Evolutionary conservation across 352 stramenopile genomes (phyloP).

Genomic region (Elongisporangium prolatum): DNA sequence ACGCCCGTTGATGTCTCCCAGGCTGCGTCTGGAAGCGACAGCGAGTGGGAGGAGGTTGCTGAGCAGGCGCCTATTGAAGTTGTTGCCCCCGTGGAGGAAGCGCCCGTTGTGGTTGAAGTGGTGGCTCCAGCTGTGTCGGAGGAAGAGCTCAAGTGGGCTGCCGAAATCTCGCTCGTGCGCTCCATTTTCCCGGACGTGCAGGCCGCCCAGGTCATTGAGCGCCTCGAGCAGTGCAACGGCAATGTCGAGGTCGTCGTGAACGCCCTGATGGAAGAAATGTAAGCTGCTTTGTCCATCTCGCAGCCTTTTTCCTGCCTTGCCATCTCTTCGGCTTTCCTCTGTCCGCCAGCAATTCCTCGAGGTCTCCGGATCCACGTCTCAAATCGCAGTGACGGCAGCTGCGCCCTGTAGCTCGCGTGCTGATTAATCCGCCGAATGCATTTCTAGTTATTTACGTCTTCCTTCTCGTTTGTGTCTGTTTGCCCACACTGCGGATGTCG

Average conservation of each 20-base stretch:
- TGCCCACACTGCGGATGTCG: slow-evolving; percentile 33
- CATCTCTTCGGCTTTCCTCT: background rate
- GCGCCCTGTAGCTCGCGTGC: background rate
- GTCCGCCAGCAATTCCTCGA: background rate
- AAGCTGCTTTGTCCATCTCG: slow-evolving; percentile 15
- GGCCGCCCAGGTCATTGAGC: slow-evolving; percentile 37
- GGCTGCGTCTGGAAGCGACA: slow-evolving; percentile 26
- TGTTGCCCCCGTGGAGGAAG: slow-evolving; percentile 20
- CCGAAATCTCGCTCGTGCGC: slow-evolving; percentile 60
- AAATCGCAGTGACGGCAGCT: background rate
- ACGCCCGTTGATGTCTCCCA: slow-evolving; percentile 10
- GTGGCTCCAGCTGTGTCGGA: slow-evolving; percentile 31
- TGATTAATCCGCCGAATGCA: background rate
- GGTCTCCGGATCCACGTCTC: background rate
- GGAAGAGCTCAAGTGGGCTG: slow-evolving; percentile 78
- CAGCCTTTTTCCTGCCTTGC: background rate
- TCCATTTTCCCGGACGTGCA: slow-evolving; percentile 72
- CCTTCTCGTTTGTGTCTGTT: background rate
- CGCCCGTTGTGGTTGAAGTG: slow-evolving; percentile 36
- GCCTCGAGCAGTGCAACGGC: slow-evolving; percentile 75
- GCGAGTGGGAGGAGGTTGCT: slow-evolving; percentile 66
- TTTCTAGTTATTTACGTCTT: background rate
- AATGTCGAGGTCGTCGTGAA: slow-evolving; percentile 82
- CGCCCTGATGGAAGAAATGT: slow-evolving; percentile 77
- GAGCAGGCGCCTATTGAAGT: slow-evolving; percentile 25